Percentiles rank a stretch among this genome's conserved stretches.
These are phyloP conservation scores for Agaricus sinodeliciosus DNA, from an alignment of 768 basidiomycete species.

Conservation along the genomic window DNA sequence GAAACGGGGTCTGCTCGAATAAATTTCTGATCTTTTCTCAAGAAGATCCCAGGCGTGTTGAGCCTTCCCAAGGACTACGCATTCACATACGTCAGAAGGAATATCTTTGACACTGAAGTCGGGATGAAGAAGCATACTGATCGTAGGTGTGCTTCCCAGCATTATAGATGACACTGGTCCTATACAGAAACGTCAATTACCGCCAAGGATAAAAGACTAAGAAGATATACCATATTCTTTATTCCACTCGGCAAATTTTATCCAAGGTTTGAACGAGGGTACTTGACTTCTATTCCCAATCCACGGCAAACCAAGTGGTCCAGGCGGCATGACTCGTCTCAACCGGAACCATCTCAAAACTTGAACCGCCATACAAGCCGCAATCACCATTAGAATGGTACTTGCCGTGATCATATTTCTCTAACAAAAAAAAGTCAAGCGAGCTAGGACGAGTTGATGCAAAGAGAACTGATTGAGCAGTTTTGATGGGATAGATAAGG, in stretches of 20 bases:
- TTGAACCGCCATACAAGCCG: constrained; percentile 17
- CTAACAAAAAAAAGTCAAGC: neutral
- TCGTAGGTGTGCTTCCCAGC: constrained; percentile 35
- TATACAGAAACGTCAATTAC: constrained; percentile 13
- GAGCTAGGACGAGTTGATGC: neutral
- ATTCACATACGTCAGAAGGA: neutral
- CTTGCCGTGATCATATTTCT: neutral
- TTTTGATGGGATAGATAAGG: too few species aligned
- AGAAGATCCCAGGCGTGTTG: constrained; percentile 25
- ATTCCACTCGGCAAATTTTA: constrained; percentile 41
- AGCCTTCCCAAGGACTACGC: constrained; percentile 20
- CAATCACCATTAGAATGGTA: neutral
- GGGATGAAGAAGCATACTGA: constrained; percentile 20
- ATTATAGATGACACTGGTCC: constrained; percentile 35
- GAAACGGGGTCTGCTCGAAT: constrained; percentile 25
- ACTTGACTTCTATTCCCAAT: constrained; percentile 42
- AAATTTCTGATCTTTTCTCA: constrained; percentile 25
- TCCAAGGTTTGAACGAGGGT: constrained; percentile 40
- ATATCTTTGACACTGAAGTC: neutral
- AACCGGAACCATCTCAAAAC: constrained; percentile 23
- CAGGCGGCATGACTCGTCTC: constrained; percentile 36
- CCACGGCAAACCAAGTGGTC: constrained; percentile 35
- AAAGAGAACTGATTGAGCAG: neutral
- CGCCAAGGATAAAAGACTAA: neutral
- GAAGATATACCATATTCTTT: constrained; percentile 31